Conservation (phyloP, 768 basidiomycete genomes). For the Serendipita vermifera region DNA sequence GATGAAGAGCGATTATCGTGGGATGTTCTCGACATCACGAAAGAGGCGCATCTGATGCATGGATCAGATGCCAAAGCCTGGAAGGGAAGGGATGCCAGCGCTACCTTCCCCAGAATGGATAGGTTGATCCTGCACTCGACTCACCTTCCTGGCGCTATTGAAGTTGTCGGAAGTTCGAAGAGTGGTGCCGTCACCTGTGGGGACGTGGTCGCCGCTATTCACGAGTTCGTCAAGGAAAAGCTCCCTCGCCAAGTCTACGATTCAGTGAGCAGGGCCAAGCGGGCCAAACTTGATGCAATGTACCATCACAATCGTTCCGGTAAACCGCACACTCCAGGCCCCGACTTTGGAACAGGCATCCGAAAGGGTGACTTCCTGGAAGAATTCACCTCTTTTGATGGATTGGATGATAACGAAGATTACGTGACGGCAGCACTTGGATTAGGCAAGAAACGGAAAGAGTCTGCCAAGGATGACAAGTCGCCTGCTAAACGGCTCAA, state of each 20-base stretch:
- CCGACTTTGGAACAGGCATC: conserved; percentile 47
- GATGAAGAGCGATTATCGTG: neutral
- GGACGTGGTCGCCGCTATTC: conserved; percentile 47
- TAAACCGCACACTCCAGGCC: conserved; percentile 53
- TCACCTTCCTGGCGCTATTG: conserved; percentile 43
- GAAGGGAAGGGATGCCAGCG: conserved; percentile 46
- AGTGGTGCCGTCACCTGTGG: conserved; percentile 52
- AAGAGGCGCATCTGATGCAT: neutral
- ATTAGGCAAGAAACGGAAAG: neutral
- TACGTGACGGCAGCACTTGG: neutral
- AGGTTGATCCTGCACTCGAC: conserved; percentile 41
- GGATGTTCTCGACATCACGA: neutral
- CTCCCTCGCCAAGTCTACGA: conserved; percentile 25
- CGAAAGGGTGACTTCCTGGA: conserved; percentile 56
- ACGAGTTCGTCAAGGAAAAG: conserved; percentile 35
- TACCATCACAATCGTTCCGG: conserved; percentile 58
- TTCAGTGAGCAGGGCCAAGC: conserved; percentile 24
- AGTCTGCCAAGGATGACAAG: neutral
- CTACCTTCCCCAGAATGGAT: conserved; percentile 48
- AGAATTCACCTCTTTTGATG: conserved; percentile 47
- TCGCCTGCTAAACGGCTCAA: neutral
- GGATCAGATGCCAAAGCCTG: neutral
- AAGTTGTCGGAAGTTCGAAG: conserved; percentile 31
- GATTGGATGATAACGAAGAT: conserved; percentile 31
- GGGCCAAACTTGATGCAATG: conserved; percentile 34